phyloP scores from a whole-genome alignment of 2,329 filamentous ascomycete species.

The Aureobasidium lini region DNA sequence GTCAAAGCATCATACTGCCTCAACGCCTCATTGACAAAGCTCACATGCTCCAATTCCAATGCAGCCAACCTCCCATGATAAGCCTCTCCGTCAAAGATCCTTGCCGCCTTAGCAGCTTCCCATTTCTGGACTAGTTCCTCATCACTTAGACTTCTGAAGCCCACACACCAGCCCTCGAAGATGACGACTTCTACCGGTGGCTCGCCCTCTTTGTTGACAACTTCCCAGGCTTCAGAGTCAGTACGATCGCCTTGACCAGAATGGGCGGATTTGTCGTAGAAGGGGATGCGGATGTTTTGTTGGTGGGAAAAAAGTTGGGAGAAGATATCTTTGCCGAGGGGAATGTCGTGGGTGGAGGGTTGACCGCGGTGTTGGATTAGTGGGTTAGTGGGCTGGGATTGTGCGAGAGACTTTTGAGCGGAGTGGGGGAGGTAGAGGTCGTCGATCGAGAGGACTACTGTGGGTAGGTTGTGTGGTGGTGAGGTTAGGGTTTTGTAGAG shows the following conservation, averaged over 20 bases:
- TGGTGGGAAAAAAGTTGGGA: conserved; percentile 44
- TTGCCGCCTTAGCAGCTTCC: conserved; percentile 41
- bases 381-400: conserved; percentile 59
- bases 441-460: conserved; percentile 73
- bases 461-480: conserved; percentile 51
- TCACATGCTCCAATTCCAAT: conserved; percentile 49
- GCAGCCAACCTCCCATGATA: conserved; percentile 47
- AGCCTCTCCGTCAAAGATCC: conserved; percentile 35
- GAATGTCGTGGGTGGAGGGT: conserved; percentile 73
- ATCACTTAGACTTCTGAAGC: conserved; percentile 61
- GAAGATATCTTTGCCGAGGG: conserved; percentile 58
- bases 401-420: conserved; percentile 58
- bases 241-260: conserved; percentile 68
- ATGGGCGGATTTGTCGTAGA: conserved; percentile 78
- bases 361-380: conserved; percentile 77
- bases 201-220: conserved; percentile 45
- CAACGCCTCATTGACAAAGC: conserved; percentile 53
- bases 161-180: conserved; percentile 87
- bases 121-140: conserved; percentile 49
- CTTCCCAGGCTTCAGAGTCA: conserved; percentile 54
- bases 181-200: conserved; percentile 55
- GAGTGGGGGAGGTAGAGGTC: conserved; percentile 77
- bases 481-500: conserved; percentile 55
- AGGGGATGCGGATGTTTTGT: conserved; percentile 54
- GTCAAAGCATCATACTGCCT: conserved; percentile 53